Evolutionary conservation across 371 early-diverging fungal species (phyloP).

Genomic region (Apophysomyces sp.): DNA sequence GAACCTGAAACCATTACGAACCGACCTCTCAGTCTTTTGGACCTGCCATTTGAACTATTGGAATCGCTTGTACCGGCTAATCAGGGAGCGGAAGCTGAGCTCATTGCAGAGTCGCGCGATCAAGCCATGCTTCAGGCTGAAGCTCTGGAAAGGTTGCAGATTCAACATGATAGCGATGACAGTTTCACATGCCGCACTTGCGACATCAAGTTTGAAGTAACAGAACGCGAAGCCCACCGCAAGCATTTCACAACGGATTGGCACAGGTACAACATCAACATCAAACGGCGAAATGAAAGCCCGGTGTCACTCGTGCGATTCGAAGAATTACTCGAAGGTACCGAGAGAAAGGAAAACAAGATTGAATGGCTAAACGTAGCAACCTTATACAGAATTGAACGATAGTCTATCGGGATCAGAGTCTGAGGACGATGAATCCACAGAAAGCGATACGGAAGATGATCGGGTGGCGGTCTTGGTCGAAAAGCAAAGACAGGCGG

Average conservation of each 20-base stretch:
- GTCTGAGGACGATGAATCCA: slow-evolving; percentile 26
- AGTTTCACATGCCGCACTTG: slow-evolving; percentile 76
- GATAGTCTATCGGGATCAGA: slow-evolving; percentile 57
- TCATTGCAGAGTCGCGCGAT: slow-evolving; percentile 3
- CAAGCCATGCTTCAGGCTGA: slow-evolving; percentile 5
- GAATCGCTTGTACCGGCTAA: slow-evolving; percentile 20
- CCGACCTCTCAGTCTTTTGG: slow-evolving; percentile 15
- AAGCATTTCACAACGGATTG: slow-evolving; percentile 93
- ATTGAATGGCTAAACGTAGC: slow-evolving; percentile 1
- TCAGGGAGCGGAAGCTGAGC: slow-evolving; percentile 6
- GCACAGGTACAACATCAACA: slow-evolving; percentile 93
- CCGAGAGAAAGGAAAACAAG: slow-evolving; percentile 4
- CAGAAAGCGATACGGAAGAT: slow-evolving; percentile 17
- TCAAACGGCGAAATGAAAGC: slow-evolving; percentile 79
- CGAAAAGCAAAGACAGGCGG: slow-evolving; percentile 34
- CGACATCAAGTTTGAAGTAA: slow-evolving; percentile 77
- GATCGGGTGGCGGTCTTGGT: slow-evolving; percentile 35
- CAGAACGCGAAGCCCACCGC: slow-evolving; percentile 77
- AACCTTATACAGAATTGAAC: slow-evolving; percentile 24
- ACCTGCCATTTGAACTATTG: slow-evolving; percentile 29
- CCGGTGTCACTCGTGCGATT: slow-evolving; percentile 83
- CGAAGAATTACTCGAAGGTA: slow-evolving; percentile 69
- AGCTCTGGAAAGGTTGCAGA: slow-evolving; percentile 17
- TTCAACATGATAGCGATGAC: slow-evolving; percentile 18
- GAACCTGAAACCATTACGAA: slow-evolving; percentile 4